These are phyloP conservation scores for Nitzschia putrida DNA, from an alignment of 108 stramenopile species.

Conservation along the genomic window DNA sequence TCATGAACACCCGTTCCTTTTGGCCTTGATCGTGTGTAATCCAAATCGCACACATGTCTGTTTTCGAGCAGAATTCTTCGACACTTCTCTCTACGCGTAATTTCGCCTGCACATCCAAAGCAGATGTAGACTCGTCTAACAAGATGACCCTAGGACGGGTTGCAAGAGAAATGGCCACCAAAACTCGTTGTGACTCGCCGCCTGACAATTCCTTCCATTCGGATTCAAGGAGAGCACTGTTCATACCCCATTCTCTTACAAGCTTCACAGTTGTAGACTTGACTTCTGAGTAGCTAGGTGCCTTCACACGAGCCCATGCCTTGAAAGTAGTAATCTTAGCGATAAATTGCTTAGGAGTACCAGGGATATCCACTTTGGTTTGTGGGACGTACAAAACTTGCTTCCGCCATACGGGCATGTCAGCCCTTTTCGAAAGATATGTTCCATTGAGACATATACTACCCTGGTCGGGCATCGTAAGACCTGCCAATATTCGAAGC, in stretches of 20 bases:
- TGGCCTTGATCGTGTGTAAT: constrained; percentile 45
- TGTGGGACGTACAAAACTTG: constrained; percentile 84
- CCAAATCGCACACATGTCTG: constrained; percentile 35
- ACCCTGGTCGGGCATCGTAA: constrained; percentile 38
- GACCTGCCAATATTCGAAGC: constrained; percentile 66
- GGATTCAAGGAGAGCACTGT: constrained; percentile 34
- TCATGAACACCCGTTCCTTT: constrained; percentile 17
- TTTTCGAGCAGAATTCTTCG: constrained; percentile 12
- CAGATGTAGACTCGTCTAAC: constrained; percentile 74
- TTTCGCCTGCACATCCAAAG: constrained; percentile 60
- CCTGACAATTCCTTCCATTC: constrained; percentile 82
- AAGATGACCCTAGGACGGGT: constrained; percentile 62
- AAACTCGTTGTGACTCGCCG: constrained; percentile 79
- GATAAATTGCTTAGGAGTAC: constrained; percentile 56
- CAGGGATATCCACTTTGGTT: constrained; percentile 63
- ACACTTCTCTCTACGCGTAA: constrained; percentile 51
- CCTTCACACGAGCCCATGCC: constrained; percentile 4
- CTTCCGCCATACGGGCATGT: constrained; percentile 55
- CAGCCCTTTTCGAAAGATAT: constrained; percentile 2
- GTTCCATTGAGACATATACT: constrained; percentile 17
- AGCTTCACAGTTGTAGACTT: constrained; percentile 7
- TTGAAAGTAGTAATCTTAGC: constrained; percentile 30
- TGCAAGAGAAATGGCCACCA: constrained; percentile 79
- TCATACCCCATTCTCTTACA: constrained; percentile 34
- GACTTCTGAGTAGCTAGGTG: constrained; percentile 17